These are phyloP conservation scores for Neurospora sp. DNA, from an alignment of 495 filamentous ascomycete species.

Conservation along the genomic window DNA sequence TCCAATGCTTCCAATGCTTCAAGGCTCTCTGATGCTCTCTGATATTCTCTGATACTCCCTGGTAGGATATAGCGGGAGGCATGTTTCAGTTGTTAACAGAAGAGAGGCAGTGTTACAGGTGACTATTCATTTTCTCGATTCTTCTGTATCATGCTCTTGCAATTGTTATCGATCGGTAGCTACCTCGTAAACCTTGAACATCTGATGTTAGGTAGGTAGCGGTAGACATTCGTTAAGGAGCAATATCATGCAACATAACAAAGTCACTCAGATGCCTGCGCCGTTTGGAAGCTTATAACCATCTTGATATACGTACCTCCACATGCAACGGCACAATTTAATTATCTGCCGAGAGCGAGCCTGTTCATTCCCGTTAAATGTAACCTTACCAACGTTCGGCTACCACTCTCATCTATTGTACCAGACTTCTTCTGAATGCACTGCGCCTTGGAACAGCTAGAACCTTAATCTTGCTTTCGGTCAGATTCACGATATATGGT, in stretches of 20 bases:
- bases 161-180: neutral
- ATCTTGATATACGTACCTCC: neutral
- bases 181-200: neutral
- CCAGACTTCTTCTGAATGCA: neutral
- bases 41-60: too few relatives aligned
- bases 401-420: neutral
- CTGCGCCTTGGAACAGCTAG: neutral
- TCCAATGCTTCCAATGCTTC: neutral
- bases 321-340: neutral
- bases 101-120: neutral
- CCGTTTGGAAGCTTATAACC: neutral
- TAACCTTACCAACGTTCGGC: neutral
- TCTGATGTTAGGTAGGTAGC: neutral
- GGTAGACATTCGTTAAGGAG: neutral
- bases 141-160: too few relatives aligned
- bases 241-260: neutral
- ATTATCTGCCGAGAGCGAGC: neutral
- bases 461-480: neutral
- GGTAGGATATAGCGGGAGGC: neutral
- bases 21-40: neutral
- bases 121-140: too few relatives aligned
- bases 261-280: neutral
- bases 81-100: neutral
- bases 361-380: neutral
- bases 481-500: neutral